These are phyloP conservation scores for Candida glucosophila DNA, from an alignment of 1,139 yeast species.

Conservation along the genomic window DNA sequence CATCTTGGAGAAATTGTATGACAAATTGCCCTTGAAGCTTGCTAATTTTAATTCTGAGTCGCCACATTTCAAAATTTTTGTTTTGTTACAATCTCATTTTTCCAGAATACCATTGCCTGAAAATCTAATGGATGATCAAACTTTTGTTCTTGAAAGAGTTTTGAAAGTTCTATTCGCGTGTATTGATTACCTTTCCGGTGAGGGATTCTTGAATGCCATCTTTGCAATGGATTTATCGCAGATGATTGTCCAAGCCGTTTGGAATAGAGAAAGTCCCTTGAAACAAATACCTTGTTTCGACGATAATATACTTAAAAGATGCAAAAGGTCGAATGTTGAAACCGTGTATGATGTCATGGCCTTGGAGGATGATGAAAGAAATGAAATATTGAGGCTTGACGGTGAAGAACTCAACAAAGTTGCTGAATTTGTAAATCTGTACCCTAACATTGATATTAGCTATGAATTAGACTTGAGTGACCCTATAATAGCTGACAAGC, in stretches of 20 bases:
- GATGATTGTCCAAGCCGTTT: constrained; percentile 79
- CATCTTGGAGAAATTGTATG: constrained; percentile 42
- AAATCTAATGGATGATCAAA: constrained; percentile 55
- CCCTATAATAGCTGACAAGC: constrained; percentile 32
- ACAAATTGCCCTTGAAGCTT: constrained; percentile 52
- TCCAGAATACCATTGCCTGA: constrained; percentile 47
- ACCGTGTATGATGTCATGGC: constrained; percentile 82
- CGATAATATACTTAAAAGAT: constrained; percentile 47
- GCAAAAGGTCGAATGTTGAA: constrained; percentile 48
- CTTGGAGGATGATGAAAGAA: constrained; percentile 73
- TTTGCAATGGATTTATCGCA: constrained; percentile 84
- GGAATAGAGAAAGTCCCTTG: constrained; percentile 76
- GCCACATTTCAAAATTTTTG: constrained; percentile 61
- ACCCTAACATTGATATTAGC: constrained; percentile 75
- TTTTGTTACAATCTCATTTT: constrained; percentile 75
- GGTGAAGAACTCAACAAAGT: constrained; percentile 48
- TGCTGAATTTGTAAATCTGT: constrained; percentile 82
- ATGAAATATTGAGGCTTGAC: constrained; percentile 47
- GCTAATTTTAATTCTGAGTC: constrained; percentile 33
- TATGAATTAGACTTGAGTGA: constrained; percentile 39
- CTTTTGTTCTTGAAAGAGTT: constrained; percentile 38
- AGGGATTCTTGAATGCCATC: constrained; percentile 72
- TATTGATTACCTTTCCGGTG: constrained; percentile 71
- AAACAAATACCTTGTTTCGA: constrained; percentile 71
- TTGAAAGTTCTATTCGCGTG: constrained; percentile 53